phyloP scores from a whole-genome alignment of 208 protist genomes.

The Trypanosoma avium region DNA sequence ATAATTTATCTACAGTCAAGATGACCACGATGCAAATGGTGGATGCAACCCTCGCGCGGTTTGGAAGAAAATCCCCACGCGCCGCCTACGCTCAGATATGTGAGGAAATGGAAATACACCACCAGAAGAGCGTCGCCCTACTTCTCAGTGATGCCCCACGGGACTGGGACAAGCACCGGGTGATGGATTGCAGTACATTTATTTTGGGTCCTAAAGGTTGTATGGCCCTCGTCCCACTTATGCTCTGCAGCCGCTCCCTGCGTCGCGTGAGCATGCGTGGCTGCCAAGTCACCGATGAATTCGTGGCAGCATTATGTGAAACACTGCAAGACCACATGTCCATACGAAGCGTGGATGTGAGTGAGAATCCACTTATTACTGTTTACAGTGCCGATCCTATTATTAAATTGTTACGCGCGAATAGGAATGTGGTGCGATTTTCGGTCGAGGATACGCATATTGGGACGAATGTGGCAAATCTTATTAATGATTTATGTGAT shows the following conservation, averaged over 20 bases:
- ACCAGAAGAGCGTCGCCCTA: constrained; percentile 53
- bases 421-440: constrained; percentile 75
- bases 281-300: constrained; percentile 76
- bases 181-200: constrained; percentile 50
- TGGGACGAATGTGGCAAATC: constrained; percentile 61
- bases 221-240: constrained; percentile 73
- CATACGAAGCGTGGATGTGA: constrained; percentile 70
- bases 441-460: constrained; percentile 69
- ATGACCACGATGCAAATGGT: constrained; percentile 81
- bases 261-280: constrained; percentile 56
- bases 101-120: constrained; percentile 64
- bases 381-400: constrained; percentile 68
- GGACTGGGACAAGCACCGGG: constrained; percentile 68
- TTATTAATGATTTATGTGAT: constrained; percentile 61
- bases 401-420: constrained; percentile 64
- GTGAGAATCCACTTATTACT: constrained; percentile 73
- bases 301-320: constrained; percentile 48
- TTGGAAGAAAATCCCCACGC: constrained; percentile 75
- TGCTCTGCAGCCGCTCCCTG: constrained; percentile 68
- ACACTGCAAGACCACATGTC: constrained; percentile 67
- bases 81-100: constrained; percentile 79
- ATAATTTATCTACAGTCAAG: background rate
- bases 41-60: constrained; percentile 65
- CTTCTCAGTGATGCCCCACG: constrained; percentile 55
- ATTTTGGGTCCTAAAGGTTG: constrained; percentile 73